Evolutionary conservation across 2,329 filamentous ascomycete species (phyloP).

Genomic region (Septoria petroselini): DNA sequence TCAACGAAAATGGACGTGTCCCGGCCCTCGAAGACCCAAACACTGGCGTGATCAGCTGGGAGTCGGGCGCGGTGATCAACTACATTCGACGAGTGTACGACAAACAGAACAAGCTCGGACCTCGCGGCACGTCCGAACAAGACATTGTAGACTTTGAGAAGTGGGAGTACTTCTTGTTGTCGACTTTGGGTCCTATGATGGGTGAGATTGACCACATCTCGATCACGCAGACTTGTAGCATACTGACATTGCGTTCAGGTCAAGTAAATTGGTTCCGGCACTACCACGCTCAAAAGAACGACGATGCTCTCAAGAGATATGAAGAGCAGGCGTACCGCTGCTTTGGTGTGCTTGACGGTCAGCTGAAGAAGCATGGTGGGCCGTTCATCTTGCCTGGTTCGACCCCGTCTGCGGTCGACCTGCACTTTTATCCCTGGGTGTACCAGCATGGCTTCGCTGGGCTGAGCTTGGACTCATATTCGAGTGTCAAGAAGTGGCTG

Average conservation of each 20-base stretch:
- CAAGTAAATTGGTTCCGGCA: slow-evolving; percentile 44
- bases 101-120: slow-evolving; percentile 40
- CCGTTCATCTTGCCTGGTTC: slow-evolving; percentile 41
- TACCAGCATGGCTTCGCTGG: slow-evolving; percentile 41
- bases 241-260: too few relatives aligned
- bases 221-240: too few relatives aligned
- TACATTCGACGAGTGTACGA: slow-evolving; percentile 49
- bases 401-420: slow-evolving; percentile 41
- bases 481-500: slow-evolving; percentile 42
- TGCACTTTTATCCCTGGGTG: slow-evolving; percentile 46
- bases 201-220: slow-evolving; percentile 29
- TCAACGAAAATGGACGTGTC: slow-evolving; percentile 48
- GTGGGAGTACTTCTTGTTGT: slow-evolving; percentile 47
- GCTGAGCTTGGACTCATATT: slow-evolving; percentile 43
- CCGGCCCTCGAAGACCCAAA: slow-evolving; percentile 48
- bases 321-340: slow-evolving; percentile 43
- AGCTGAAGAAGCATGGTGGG: slow-evolving; percentile 41
- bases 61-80: slow-evolving; percentile 51
- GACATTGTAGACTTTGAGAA: slow-evolving; percentile 47
- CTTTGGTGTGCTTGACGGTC: slow-evolving; percentile 44
- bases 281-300: slow-evolving; percentile 42
- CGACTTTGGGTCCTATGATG: slow-evolving; percentile 44
- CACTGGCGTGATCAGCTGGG: slow-evolving; percentile 48
- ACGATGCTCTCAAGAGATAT: slow-evolving; percentile 44
- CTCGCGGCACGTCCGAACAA: slow-evolving; percentile 38